These are phyloP conservation scores for Arabis alpina DNA, from an alignment of 345 rosid genomes.

Conservation along the genomic window DNA sequence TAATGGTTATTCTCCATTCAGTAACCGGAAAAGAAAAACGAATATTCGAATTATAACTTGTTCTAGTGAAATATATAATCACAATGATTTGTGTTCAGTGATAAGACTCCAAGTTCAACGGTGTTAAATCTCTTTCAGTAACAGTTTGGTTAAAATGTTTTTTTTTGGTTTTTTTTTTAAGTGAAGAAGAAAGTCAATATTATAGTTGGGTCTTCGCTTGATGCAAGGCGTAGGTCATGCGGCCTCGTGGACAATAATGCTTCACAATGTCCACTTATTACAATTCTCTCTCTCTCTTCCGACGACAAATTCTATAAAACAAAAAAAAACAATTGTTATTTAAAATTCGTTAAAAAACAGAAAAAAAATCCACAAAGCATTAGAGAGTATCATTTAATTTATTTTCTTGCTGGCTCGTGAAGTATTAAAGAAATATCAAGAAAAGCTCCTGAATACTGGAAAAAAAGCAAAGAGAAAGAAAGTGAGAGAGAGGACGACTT, in stretches of 20 bases:
- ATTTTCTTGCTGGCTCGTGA: slow-evolving; percentile 43
- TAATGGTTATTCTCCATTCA: no score
- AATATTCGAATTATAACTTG: no score
- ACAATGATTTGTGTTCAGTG: neutral
- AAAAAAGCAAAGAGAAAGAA: slow-evolving; percentile 29
- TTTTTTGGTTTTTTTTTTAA: neutral
- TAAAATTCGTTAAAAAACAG: slow-evolving; percentile 25
- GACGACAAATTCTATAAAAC: neutral
- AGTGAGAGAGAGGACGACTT: slow-evolving; percentile 35
- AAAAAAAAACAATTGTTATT: slow-evolving; percentile 4
- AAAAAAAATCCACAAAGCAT: slow-evolving; percentile 31
- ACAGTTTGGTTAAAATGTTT: neutral
- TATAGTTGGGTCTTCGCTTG: slow-evolving; percentile 40
- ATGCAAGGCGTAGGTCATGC: slow-evolving; percentile 50
- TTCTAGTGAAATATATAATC: no score
- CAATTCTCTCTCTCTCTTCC: slow-evolving; percentile 31
- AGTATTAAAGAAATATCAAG: slow-evolving; percentile 36
- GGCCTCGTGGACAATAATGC: slow-evolving; percentile 47
- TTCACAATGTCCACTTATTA: slow-evolving; percentile 45
- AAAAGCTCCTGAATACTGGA: slow-evolving; percentile 43
- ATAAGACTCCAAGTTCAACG: slow-evolving; percentile 34
- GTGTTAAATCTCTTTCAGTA: slow-evolving; percentile 28
- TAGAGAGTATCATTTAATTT: slow-evolving; percentile 11
- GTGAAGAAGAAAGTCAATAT: slow-evolving; percentile 34
- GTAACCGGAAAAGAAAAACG: no score